phyloP scores from a whole-genome alignment of 2,329 filamentous ascomycete genomes.

The Colletotrichum zoysiae region DNA sequence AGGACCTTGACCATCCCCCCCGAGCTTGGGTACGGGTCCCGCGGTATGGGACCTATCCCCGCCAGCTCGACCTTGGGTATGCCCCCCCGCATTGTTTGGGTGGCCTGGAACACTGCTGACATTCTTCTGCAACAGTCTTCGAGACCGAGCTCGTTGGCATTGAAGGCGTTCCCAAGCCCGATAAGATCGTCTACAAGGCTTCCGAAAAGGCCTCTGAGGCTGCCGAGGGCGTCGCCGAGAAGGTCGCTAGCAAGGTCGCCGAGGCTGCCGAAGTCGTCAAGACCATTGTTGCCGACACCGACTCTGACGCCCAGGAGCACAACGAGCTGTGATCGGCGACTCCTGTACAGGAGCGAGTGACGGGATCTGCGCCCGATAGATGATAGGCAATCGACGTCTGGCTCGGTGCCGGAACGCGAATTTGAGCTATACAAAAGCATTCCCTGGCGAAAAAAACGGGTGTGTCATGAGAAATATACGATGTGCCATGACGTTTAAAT shows the following conservation, averaged over 20 bases:
- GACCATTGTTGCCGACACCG: conserved; percentile 65
- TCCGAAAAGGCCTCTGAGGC: conserved; percentile 48
- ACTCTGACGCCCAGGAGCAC: conserved; percentile 66
- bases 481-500: conserved; percentile 26
- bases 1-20: conserved; percentile 91
- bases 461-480: conserved; percentile 26
- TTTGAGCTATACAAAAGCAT: conserved; percentile 7
- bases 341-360: not conserved
- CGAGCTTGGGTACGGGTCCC: conserved; percentile 83
- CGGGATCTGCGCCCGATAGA: conserved; percentile 14
- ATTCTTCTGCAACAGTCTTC: conserved; percentile 70
- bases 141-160: conserved; percentile 92
- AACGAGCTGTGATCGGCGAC: conserved; percentile 65
- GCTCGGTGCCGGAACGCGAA: not conserved
- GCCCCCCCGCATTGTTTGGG: not conserved
- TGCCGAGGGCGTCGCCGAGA: conserved; percentile 57
- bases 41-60: conserved; percentile 84
- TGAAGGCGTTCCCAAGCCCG: conserved; percentile 73
- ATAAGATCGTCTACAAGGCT: conserved; percentile 59
- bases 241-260: conserved; percentile 59
- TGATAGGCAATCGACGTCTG: not conserved
- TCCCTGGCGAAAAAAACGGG: conserved; percentile 15
- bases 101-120: not conserved
- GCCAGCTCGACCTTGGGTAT: conserved; percentile 80
- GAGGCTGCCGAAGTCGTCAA: conserved; percentile 66